Evolutionary conservation across 179 eudicot species (phyloP).

Genomic region (Corrigiola litoralis): DNA sequence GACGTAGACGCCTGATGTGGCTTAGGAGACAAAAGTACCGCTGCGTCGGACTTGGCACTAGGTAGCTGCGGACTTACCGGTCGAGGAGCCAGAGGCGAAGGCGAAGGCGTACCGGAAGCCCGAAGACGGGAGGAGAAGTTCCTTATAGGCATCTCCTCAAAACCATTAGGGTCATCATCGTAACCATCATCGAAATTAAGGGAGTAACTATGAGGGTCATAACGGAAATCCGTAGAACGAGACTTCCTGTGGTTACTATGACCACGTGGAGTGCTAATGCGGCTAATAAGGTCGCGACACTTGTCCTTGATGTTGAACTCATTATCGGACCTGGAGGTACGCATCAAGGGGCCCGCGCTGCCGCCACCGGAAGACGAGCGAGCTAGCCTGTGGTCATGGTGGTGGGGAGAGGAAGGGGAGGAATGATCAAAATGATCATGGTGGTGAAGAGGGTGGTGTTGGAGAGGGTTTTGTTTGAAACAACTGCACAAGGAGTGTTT

Average conservation of each 20-base stretch:
- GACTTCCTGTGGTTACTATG: slow-evolving; percentile 23
- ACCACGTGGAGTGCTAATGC: slow-evolving; percentile 26
- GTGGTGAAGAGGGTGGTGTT: slow-evolving; percentile 3
- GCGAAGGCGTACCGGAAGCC: slow-evolving; percentile 10
- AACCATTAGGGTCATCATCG: slow-evolving; percentile 16
- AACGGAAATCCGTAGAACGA: slow-evolving; percentile 49
- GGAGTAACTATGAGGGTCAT: slow-evolving; percentile 61
- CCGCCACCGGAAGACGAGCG: slow-evolving; percentile 23
- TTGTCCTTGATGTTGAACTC: slow-evolving; percentile 26
- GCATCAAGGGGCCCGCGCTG: background rate
- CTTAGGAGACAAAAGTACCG: background rate
- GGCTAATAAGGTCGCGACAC: slow-evolving; percentile 36
- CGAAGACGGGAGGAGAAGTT: slow-evolving; percentile 37
- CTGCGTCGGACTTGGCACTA: background rate
- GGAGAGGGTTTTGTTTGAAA: slow-evolving; percentile 13
- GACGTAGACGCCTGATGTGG: no score
- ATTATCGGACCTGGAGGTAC: background rate
- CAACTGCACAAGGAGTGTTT: slow-evolving; percentile 29
- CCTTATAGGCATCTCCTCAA: slow-evolving; percentile 21
- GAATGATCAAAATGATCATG: no score
- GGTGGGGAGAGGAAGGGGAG: background rate
- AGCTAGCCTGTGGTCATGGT: background rate
- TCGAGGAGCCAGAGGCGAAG: background rate
- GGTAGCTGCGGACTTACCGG: background rate
- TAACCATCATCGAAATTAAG: slow-evolving; percentile 55